These are phyloP conservation scores for Plasmodium billcollinsi DNA, from an alignment of 169 alveolate genomes.

Conservation along the genomic window DNA sequence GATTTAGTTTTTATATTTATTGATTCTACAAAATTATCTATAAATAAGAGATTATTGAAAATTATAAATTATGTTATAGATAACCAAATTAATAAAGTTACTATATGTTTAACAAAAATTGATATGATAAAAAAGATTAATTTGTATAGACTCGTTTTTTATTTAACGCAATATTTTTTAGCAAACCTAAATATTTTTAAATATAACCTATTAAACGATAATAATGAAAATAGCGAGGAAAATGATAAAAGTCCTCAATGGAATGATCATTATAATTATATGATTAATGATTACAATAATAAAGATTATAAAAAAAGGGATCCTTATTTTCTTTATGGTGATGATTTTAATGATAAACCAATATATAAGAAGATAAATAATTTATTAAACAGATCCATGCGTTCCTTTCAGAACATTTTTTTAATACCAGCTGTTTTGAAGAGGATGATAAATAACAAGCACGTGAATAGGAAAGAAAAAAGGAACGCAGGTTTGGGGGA, in stretches of 20 bases:
- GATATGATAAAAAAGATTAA: conserved; percentile 28
- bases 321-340: no score
- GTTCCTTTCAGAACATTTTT: conserved; percentile 55
- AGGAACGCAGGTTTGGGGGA: neutral
- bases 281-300: neutral
- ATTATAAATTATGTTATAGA: conserved; percentile 53
- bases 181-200: conserved; percentile 46
- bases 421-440: conserved; percentile 20
- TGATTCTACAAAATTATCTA: conserved; percentile 47
- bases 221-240: neutral
- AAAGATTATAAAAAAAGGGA: neutral
- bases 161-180: conserved; percentile 56
- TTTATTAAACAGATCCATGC: conserved; percentile 35
- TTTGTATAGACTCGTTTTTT: conserved; percentile 46
- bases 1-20: conserved; percentile 45
- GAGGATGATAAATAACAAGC: conserved; percentile 3
- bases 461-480: neutral
- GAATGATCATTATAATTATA: neutral
- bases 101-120: conserved; percentile 56
- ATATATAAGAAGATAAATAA: neutral
- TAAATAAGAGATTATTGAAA: conserved; percentile 36
- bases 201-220: neutral
- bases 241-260: neutral
- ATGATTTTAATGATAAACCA: no score
- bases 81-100: conserved; percentile 49